Evolutionary conservation across 2,329 filamentous ascomycete genomes (phyloP), one percentile per base, ranked within the genome.

Genomic region (Aspergillus vadensis): DNA sequence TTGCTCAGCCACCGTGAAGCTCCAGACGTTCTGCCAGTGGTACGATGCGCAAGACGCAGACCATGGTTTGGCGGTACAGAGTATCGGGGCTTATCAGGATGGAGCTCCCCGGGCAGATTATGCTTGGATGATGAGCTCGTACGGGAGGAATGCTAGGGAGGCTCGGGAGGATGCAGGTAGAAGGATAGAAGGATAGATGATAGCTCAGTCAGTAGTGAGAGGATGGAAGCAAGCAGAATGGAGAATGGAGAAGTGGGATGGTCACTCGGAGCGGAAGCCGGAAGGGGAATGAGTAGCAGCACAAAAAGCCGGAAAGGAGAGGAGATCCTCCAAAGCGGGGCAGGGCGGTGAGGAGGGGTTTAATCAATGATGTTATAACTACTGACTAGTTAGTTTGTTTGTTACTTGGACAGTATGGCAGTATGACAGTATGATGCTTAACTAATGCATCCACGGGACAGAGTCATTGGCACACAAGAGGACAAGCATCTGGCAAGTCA

Each of bases 1-100:
- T 63, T 56, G 57, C 57, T 67, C 66, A 72, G 61, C 67, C 69
- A 67, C 70, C 71, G 62, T 67, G 66, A 61, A 70, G 70, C 66
- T 68, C 67, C 61, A 68, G 67, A 58, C 64, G 63, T 63, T 64
- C 62, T 63, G 66, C 61, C 60, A 66, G 67, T 63, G 61, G 65
- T 60, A 67, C 61, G 63, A 68, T 65, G 49, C 50, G 60, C 60
- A 59, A 64, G 61, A 58, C 59, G 63, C 60, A 63, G 66, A 63
- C 66, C 69, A 70, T 70, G 62, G 58, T 69, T 71, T 64, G 57
- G 57, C 14, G 60, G n/a, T 23, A 53, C 32, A 47, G 30, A 56
- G 19, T 47, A 43, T 21, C 41, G 38, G 32, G 32, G 32, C 32
- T 36, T 32, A 36, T 47, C 49, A 56, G 47, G 39, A 57, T 36